These are phyloP conservation scores for Kodamaea alishanica DNA, from an alignment of 1,139 yeast genomes.

Conservation along the genomic window DNA sequence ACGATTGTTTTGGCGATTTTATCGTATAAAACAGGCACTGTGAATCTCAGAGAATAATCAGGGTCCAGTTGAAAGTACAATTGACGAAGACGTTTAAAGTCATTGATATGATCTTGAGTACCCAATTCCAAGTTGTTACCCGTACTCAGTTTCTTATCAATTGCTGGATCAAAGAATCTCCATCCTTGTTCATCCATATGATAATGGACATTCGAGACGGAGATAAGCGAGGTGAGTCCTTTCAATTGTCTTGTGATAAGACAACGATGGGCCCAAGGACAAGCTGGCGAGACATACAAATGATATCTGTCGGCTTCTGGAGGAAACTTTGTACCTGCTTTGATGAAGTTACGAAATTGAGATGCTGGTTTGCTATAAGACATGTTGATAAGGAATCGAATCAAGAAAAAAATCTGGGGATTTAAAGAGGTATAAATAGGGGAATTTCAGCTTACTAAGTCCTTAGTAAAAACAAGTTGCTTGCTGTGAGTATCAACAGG, in stretches of 20 bases:
- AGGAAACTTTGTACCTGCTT: slow-evolving; percentile 57
- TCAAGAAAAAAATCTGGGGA: not conserved
- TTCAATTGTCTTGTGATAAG: slow-evolving; percentile 73
- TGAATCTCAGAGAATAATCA: slow-evolving; percentile 73
- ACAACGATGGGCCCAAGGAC: slow-evolving; percentile 96
- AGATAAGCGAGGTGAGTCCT: slow-evolving; percentile 62
- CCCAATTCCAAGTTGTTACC: slow-evolving; percentile 44
- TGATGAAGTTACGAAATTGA: slow-evolving; percentile 54
- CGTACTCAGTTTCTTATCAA: slow-evolving; percentile 16
- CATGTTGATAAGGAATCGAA: slow-evolving; percentile 4
- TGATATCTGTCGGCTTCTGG: slow-evolving; percentile 84
- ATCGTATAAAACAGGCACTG: slow-evolving; percentile 95
- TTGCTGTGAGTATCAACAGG: too few relatives aligned
- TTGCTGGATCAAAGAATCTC: slow-evolving; percentile 55
- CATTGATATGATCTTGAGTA: slow-evolving; percentile 65
- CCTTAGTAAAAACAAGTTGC: too few relatives aligned
- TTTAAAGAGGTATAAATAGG: too few relatives aligned
- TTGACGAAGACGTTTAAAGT: slow-evolving; percentile 58
- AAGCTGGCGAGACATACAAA: slow-evolving; percentile 80
- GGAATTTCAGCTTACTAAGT: too few relatives aligned
- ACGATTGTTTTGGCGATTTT: slow-evolving; percentile 77
- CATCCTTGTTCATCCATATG: slow-evolving; percentile 82
- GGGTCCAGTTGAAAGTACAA: slow-evolving; percentile 74
- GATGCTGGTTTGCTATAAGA: slow-evolving; percentile 48
- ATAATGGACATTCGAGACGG: slow-evolving; percentile 84